A percentile compares a stretch with the other conserved stretches of the same genome.
These are phyloP conservation scores for Cercophora scortea DNA, from an alignment of 495 filamentous ascomycete genomes.

Conservation along the genomic window DNA sequence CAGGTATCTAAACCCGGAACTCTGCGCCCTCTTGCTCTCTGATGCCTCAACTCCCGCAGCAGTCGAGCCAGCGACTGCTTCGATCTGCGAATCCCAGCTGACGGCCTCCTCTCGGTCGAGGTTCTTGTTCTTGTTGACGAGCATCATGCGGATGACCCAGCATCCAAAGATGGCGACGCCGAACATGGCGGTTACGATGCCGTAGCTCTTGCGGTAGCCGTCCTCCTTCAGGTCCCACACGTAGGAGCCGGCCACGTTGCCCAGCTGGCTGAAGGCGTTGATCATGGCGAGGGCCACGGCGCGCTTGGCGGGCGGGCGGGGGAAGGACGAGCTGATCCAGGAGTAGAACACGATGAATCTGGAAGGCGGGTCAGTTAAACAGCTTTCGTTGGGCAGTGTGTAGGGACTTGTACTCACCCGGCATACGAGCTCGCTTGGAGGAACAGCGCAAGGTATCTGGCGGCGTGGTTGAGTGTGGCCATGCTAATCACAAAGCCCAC, in stretches of 20 bases:
- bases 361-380: background rate
- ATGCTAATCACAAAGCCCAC: conserved; percentile 67
- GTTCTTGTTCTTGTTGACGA: conserved; percentile 59
- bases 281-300: conserved; percentile 70
- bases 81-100: conserved; percentile 7
- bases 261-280: conserved; percentile 67
- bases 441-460: conserved; percentile 69
- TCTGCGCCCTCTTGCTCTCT: no score
- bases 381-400: background rate
- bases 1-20: no score
- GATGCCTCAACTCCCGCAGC: no score
- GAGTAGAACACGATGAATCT: conserved; percentile 63
- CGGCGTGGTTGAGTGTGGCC: conserved; percentile 52
- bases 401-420: conserved; percentile 24
- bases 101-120: conserved; percentile 42
- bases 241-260: conserved; percentile 67
- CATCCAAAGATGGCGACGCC: conserved; percentile 45
- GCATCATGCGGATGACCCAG: conserved; percentile 46
- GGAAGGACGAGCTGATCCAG: conserved; percentile 69
- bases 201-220: conserved; percentile 34
- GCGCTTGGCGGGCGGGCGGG: conserved; percentile 69
- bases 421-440: conserved; percentile 55
- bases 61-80: background rate
- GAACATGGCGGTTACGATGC: conserved; percentile 56
- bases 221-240: conserved; percentile 51